phyloP scores from a whole-genome alignment of 306 rosid species.

The Sindora glabra region DNA sequence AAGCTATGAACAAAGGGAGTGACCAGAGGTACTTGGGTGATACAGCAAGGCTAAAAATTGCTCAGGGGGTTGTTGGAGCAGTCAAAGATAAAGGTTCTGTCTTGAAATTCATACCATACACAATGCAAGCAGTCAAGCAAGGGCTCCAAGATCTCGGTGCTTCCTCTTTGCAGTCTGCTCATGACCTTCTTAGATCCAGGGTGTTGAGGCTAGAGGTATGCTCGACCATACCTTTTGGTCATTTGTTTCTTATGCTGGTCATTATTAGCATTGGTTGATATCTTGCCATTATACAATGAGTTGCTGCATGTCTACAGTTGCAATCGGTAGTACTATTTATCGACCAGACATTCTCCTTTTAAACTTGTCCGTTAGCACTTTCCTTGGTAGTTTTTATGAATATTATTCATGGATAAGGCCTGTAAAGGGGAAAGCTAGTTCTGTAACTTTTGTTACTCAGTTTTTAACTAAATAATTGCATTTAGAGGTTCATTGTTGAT shows the following conservation, averaged over 20 bases:
- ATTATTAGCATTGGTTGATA: neutral
- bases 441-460: too few relatives aligned
- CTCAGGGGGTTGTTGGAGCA: slow-evolving; percentile 94
- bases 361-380: neutral
- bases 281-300: neutral
- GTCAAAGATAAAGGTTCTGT: slow-evolving; percentile 93
- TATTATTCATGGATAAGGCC: neutral
- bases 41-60: slow-evolving; percentile 78
- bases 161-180: slow-evolving; percentile 71
- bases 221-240: neutral
- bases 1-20: slow-evolving; percentile 97
- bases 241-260: neutral
- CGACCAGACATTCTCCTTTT: neutral
- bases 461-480: too few relatives aligned
- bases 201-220: slow-evolving; percentile 83
- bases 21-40: slow-evolving; percentile 86
- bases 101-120: slow-evolving; percentile 79
- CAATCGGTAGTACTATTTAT: neutral
- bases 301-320: neutral
- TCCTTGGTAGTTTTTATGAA: neutral
- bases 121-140: slow-evolving; percentile 93
- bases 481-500: too few relatives aligned
- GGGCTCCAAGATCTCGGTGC: slow-evolving; percentile 99
- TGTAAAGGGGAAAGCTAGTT: too few relatives aligned
- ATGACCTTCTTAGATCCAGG: slow-evolving; percentile 66